These are phyloP conservation scores for Ehretia macrophylla DNA, from an alignment of 257 asterid genomes.

Conservation along the genomic window DNA sequence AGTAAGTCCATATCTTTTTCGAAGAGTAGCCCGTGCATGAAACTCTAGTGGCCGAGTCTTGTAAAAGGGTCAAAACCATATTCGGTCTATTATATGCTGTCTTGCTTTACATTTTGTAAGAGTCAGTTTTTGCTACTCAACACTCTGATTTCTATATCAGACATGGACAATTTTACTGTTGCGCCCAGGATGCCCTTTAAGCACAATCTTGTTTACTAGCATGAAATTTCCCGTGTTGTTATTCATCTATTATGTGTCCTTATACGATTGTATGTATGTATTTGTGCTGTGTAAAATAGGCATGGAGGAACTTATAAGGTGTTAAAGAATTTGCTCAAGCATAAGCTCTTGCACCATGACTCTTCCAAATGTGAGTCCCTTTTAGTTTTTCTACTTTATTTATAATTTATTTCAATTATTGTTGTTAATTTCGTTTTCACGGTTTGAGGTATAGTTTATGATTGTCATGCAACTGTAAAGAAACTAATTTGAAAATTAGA, in stretches of 20 bases:
- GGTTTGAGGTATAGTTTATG: neutral
- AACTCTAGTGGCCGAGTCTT: too few species aligned
- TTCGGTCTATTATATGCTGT: too few species aligned
- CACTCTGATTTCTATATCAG: too few species aligned
- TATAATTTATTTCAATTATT: neutral
- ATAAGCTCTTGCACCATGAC: conserved; percentile 95
- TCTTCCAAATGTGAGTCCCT: conserved; percentile 76
- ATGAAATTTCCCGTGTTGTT: neutral
- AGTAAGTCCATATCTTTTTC: conserved; percentile 35
- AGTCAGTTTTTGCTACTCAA: too few species aligned
- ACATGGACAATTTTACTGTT: too few species aligned
- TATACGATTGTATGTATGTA: conserved; percentile 9
- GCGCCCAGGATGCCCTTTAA: too few species aligned
- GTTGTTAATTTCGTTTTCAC: neutral
- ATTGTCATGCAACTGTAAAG: neutral
- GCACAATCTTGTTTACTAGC: too few species aligned
- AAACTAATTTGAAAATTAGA: neutral
- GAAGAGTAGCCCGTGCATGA: too few species aligned
- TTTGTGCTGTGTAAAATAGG: conserved; percentile 30
- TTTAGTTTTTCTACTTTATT: neutral
- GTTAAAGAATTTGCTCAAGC: conserved; percentile 88
- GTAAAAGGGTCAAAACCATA: too few species aligned
- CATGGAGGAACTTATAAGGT: conserved; percentile 98
- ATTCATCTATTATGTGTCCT: neutral
- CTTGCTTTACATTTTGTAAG: too few species aligned